Evolutionary conservation across 164 flowering plant species (phyloP).

Genomic region (Taxillus chinensis): DNA sequence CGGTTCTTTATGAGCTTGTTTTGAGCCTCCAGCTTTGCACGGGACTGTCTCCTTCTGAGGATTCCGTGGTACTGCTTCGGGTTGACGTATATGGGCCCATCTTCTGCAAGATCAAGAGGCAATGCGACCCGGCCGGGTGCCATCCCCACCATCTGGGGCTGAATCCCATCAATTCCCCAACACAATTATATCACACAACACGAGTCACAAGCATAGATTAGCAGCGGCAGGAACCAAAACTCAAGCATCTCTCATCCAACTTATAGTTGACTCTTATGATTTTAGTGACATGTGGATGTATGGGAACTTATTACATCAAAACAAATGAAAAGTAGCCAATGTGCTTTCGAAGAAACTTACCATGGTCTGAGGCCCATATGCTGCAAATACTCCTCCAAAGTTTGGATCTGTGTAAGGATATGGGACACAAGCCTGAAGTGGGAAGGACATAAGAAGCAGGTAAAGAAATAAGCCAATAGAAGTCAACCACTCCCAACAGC

Average conservation of each 20-base stretch:
- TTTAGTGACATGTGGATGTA: too few species aligned
- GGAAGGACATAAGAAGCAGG: conserved; percentile 1
- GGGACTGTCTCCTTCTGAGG: conserved; percentile 61
- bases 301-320: not conserved
- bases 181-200: not conserved
- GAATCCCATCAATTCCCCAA: conserved; percentile 24
- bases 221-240: not conserved
- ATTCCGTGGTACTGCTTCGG: conserved; percentile 79
- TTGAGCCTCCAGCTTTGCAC: conserved; percentile 82
- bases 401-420: conserved; percentile 47
- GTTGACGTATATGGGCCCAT: conserved; percentile 77
- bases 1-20: conserved; percentile 61
- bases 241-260: not conserved
- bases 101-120: conserved; percentile 56
- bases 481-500: not conserved
- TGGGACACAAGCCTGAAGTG: conserved; percentile 31
- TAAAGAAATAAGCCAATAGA: not conserved
- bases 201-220: too few species aligned
- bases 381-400: conserved; percentile 30
- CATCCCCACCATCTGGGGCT: conserved; percentile 49
- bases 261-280: too few species aligned
- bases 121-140: conserved; percentile 51
- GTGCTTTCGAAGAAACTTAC: conserved; percentile 13
- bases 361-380: conserved; percentile 45
- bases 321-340: not conserved